phyloP scores from a whole-genome alignment of 768 basidiomycete genomes.

The Leccinum obscurum region DNA sequence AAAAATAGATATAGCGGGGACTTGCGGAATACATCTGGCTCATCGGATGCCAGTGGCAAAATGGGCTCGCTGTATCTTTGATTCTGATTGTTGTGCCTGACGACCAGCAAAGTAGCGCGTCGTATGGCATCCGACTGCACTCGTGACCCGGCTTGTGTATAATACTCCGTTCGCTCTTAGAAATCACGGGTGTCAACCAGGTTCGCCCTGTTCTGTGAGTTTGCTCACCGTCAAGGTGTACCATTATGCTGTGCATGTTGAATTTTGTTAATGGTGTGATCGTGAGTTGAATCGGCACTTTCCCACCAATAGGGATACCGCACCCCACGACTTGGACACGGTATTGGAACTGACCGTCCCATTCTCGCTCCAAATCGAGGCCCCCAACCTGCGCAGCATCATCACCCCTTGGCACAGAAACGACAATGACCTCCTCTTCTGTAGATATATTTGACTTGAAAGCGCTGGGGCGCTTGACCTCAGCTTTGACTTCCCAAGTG shows the following conservation, averaged over 20 bases:
- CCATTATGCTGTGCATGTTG: slow-evolving; percentile 71
- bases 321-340: slow-evolving; percentile 71
- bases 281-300: slow-evolving; percentile 75
- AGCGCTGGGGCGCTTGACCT: slow-evolving; percentile 78
- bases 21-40: slow-evolving; percentile 55
- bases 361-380: slow-evolving; percentile 82
- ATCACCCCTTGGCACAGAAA: slow-evolving; percentile 60
- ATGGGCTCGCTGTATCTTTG: slow-evolving; percentile 59
- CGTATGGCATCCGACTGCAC: slow-evolving; percentile 67
- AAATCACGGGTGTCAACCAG: slow-evolving; percentile 1
- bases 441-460: slow-evolving; percentile 73
- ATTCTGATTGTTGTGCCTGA: slow-evolving; percentile 45
- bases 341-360: slow-evolving; percentile 89
- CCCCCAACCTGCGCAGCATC: slow-evolving; percentile 65
- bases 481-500: slow-evolving; percentile 76
- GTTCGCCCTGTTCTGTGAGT: background rate
- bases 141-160: slow-evolving; percentile 62
- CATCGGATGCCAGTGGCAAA: slow-evolving; percentile 76
- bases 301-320: slow-evolving; percentile 81
- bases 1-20: slow-evolving; percentile 66
- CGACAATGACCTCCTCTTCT: slow-evolving; percentile 68
- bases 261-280: slow-evolving; percentile 84
- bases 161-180: slow-evolving; percentile 81
- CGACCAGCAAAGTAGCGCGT: slow-evolving; percentile 59
- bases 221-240: slow-evolving; percentile 76